phyloP scores from a whole-genome alignment of 495 filamentous ascomycete species.

The Penicillium flavigenum region DNA sequence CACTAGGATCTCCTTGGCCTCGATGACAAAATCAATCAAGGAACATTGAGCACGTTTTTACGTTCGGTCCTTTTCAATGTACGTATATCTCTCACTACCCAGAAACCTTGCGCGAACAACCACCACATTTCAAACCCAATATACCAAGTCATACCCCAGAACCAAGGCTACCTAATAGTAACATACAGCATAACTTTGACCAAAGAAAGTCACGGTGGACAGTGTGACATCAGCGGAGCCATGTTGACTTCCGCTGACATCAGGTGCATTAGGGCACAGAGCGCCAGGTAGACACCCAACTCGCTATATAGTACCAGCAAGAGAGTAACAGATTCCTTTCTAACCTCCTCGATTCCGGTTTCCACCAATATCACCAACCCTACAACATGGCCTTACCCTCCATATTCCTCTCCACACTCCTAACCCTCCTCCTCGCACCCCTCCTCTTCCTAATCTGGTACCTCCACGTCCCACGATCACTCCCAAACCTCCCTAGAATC shows the following conservation, averaged over 20 bases:
- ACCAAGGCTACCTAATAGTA: neutral
- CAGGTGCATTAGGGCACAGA: constrained; percentile 3
- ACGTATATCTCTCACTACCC: too few species aligned
- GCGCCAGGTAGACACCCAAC: neutral
- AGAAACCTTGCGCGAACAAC: neutral
- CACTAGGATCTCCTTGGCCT: too few species aligned
- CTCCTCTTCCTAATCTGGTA: constrained; percentile 26
- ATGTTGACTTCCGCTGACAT: constrained; percentile 11
- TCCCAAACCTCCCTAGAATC: constrained; percentile 33
- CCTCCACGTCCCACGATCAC: constrained; percentile 22
- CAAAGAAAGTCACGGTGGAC: neutral
- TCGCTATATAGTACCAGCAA: neutral
- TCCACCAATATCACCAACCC: too few species aligned
- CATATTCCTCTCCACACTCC: neutral
- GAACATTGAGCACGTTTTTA: too few species aligned
- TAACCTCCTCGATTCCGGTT: neutral
- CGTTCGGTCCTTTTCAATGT: too few species aligned
- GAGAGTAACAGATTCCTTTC: neutral
- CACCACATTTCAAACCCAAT: neutral
- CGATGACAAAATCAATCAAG: too few species aligned
- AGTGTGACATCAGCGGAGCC: neutral
- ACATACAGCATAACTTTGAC: neutral
- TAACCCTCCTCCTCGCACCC: constrained; percentile 11
- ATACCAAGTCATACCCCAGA: neutral
- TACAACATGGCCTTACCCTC: neutral